A percentile compares a stretch with the other conserved stretches of the same genome.
These are phyloP conservation scores for Physocladia obscura DNA, from an alignment of 192 early-diverging fungal genomes.

Conservation along the genomic window DNA sequence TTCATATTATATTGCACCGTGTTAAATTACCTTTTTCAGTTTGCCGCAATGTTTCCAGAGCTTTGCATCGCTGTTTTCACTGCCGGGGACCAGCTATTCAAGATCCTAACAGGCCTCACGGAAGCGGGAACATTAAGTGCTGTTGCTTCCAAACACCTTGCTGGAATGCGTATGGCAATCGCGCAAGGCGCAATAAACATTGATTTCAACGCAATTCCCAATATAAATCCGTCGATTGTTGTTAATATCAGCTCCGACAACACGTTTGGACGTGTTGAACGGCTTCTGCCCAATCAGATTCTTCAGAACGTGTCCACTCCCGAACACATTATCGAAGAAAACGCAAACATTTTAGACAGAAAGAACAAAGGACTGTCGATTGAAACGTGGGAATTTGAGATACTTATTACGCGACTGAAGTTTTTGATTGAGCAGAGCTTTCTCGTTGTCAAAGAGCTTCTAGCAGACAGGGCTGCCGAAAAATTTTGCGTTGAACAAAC, in stretches of 20 bases:
- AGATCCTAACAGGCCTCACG: background rate
- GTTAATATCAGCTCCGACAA: background rate
- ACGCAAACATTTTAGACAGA: background rate
- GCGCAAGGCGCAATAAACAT: too few relatives aligned
- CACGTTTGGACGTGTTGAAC: background rate
- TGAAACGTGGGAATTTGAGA: background rate
- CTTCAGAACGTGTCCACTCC: too few relatives aligned
- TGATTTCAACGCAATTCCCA: too few relatives aligned
- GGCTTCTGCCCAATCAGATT: background rate
- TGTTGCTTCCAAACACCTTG: background rate
- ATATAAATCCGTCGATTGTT: background rate
- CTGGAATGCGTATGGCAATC: too few relatives aligned
- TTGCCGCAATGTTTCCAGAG: background rate
- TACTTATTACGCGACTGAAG: background rate
- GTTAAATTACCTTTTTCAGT: too few relatives aligned
- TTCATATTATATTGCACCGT: too few relatives aligned
- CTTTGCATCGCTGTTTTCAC: background rate
- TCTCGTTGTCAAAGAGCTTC: background rate
- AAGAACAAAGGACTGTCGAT: background rate
- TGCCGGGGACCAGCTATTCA: background rate
- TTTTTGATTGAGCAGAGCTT: constrained; percentile 6
- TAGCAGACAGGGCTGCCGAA: background rate
- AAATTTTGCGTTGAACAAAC: too few relatives aligned
- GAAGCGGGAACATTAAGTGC: background rate
- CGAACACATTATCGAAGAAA: background rate